These are phyloP conservation scores for Fraxinus sp. DNA, from an alignment of 305 asterid species.

Conservation along the genomic window DNA sequence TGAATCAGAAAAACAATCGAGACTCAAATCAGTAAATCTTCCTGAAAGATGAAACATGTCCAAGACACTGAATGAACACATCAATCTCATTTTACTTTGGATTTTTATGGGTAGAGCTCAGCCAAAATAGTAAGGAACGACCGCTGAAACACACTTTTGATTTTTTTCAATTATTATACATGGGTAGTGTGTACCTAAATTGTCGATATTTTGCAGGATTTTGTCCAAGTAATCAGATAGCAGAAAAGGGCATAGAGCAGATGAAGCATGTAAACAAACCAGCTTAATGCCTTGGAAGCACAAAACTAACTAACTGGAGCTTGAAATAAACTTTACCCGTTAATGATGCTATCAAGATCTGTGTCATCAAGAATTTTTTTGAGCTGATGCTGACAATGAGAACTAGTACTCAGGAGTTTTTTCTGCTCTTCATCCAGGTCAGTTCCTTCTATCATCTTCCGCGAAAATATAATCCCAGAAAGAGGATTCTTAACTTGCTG, in stretches of 20 bases:
- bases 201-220: background rate
- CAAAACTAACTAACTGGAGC: background rate
- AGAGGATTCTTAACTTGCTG: slow-evolving; percentile 80
- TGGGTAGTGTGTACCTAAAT: background rate
- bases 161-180: background rate
- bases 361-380: slow-evolving; percentile 84
- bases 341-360: slow-evolving; percentile 82
- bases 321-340: slow-evolving; percentile 49
- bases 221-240: background rate
- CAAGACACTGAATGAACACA: background rate
- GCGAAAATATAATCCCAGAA: slow-evolving; percentile 82
- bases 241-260: background rate
- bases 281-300: background rate
- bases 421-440: slow-evolving; percentile 70
- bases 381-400: slow-evolving; percentile 74
- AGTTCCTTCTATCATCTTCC: slow-evolving; percentile 80
- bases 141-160: background rate
- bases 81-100: background rate
- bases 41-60: background rate
- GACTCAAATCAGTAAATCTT: background rate
- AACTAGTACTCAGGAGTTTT: slow-evolving; percentile 54
- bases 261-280: background rate
- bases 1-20: background rate
- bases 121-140: background rate
- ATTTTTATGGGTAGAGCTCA: background rate